Evolutionary conservation across 2,329 filamentous ascomycete genomes (phyloP), one percentile per base, ranked within the genome.

Genomic region (Scedosporium boydii): DNA sequence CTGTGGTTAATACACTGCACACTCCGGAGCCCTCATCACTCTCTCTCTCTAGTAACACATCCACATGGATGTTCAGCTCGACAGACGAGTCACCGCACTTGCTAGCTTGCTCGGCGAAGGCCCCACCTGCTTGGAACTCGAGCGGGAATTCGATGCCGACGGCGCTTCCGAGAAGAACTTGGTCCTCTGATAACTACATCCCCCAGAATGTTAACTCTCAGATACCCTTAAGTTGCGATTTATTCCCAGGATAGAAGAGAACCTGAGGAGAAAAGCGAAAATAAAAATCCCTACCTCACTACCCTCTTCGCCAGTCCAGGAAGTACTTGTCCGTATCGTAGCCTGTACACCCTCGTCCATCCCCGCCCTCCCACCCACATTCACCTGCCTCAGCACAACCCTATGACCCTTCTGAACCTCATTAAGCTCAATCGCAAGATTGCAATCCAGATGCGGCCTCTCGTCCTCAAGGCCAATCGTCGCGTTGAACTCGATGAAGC

Each of bases 111-210:
- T 21, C 59, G 10, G 51, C 48, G 18, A 55, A 61, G n/a, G 51
- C 16, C 9, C 44, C 23, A 1, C 27, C 51, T 2, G 59, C 59
- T 2, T 38, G 23, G 59, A 61, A 61, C 3, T 29, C 14, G 27
- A 21, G 27, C 27, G 59, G 59, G 41, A 55, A 61, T 3, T 55
- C 59, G n/a, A 61, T 48, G 23, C 59, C 44, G 9, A 55, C 59
- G 14, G 59, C 46, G 29, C 59, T 61, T 14, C 46, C 59, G 29
- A 51, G 16, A 7, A 61, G 59, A 3, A 61, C 59, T 26, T 56
- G 59, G 9, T 61, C 59, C 16, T 61, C 48, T n/a, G 48, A 38
- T 21, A 41, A 3, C 59, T 5, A 57, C 16, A 27, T 12, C 18
- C 23, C 21, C 23, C 3, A 7, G 27, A 29, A 14, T n/a, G 18